These are phyloP conservation scores for Vinca minor DNA, from an alignment of 257 asterid species.

Conservation along the genomic window DNA sequence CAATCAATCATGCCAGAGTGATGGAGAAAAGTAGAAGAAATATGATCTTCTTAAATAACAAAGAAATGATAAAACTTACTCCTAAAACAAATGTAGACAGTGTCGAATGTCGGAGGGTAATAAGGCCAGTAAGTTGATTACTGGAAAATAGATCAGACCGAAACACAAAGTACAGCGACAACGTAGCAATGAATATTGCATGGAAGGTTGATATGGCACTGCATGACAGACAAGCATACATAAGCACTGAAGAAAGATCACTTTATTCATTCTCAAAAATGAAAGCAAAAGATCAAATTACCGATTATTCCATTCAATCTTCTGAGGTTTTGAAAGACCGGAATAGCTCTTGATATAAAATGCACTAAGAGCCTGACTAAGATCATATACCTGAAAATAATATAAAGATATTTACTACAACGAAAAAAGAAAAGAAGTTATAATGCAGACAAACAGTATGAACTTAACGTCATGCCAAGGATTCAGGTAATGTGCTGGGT, in stretches of 20 bases:
- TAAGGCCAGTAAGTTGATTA: constrained; percentile 28
- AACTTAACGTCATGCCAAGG: background rate
- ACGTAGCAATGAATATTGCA: constrained; percentile 44
- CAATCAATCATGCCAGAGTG: background rate
- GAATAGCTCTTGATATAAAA: constrained; percentile 52
- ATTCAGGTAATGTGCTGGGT: background rate
- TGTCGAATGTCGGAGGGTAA: constrained; percentile 46
- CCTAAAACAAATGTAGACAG: constrained; percentile 56
- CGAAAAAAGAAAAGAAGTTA: background rate
- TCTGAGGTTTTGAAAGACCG: constrained; percentile 41
- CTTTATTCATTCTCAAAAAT: background rate
- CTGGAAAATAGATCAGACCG: constrained; percentile 53
- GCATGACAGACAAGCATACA: constrained; percentile 20
- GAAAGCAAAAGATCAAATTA: constrained; percentile 19
- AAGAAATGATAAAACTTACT: constrained; percentile 32
- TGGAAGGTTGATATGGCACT: constrained; percentile 70
- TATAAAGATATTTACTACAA: background rate
- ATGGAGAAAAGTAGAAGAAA: background rate
- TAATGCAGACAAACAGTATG: background rate
- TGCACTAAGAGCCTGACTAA: constrained; percentile 44
- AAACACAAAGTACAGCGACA: constrained; percentile 51
- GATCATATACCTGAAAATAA: constrained; percentile 56
- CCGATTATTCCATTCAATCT: constrained; percentile 87
- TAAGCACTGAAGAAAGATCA: constrained; percentile 6
- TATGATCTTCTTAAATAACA: background rate